Evolutionary conservation across 1,284 basidiomycete species (phyloP), one percentile per base, ranked within the genome.

Genomic region (Xerocomus minutiporus): DNA sequence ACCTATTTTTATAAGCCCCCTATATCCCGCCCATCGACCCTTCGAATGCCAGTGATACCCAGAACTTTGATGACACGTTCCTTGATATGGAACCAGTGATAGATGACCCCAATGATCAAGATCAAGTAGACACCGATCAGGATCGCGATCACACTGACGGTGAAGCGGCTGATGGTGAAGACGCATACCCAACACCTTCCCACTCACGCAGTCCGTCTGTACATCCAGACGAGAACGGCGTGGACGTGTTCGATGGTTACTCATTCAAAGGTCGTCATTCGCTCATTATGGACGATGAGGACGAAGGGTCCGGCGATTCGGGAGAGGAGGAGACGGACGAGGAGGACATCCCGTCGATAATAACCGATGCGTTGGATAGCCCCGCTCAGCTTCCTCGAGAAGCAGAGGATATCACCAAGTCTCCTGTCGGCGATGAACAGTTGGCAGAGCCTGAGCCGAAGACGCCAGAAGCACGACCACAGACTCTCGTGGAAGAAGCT

Each of bases 41-140:
- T 7, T 82, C 83, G 44, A 92, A 97, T 70, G 93, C 94, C 60
- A 88, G 86, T 65, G 96, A 99, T 80, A 96, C 92, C 58, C 91
- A 93, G 70, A 97, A 98, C 73, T 99, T 98, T 69, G 96, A 98
- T 69, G 92, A 96, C 61, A 88, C 92, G 32, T 98, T 97, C 82
- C 79, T 98, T 52, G 92, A 93, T 66, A 95, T 97, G 88, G 87
- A 90, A 59, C 91, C 91, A 36, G 84, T 89, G 52, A 81, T 91
- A 58, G 86, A 91, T 58, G 89, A 87, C 61, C 83, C 78, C 55
- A 77, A 82, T 59, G 81, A 81, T 38, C 69, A 75, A 48, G 75
- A 74, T 45, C 72, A 75, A 58, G 80, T 76, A n/a, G 86, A 88
- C 64, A 83, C 81, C 38, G 86, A 88, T 63, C 81, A 76, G 57